Base-by-base conservation (phyloP, 2,329 filamentous ascomycete species). In the Plectosphaerella plurivora region DNA sequence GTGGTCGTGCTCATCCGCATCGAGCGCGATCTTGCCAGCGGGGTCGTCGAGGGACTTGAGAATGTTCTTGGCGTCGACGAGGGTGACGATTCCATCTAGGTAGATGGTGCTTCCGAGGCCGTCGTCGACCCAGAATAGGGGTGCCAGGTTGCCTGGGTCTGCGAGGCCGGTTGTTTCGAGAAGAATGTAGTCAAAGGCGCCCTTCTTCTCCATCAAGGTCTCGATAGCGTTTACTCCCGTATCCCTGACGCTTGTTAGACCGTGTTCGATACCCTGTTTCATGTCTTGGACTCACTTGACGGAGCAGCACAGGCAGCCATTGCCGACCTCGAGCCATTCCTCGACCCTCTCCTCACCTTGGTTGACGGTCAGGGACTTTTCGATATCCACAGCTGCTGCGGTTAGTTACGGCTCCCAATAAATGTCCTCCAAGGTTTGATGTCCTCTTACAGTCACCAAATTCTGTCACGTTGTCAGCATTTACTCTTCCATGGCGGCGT, bases 51-150 rank as follows among this genome's bases (percentile, higher is more conserved):
- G 78, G 61, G 84, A 89, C 57, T 80, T 84, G 4, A 95, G 68
- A 20, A 99, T 88, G 62, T 97, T 97, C 72, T 94, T 95, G 33
- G 92, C 93, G 67, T 99, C 94, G 18, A 99, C 90, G 1, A 99
- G 76, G 0, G 94, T 97, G 46, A 97, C 92, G 52, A 99, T 96
- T 2, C 94, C 94, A 65, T 99, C 94, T 0, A 99, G 82, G 68
- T 96, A 99, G 62, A 99, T 97, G 37, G 88, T 92, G 68, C 92
- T 96, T 8, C 91, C 93, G 3, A 99, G 80, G 1, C 92, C 94
- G 59, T 97, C 93, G 62, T 99, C 94, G 24, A 99, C 87, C 94
- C 94, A 99, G 73, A 99, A 99, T 14, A 97, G 74, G 1, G 94
- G 94, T 1, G 94, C 94, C 49, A 99, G 84, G 63, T 97, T 97